Evolutionary conservation across 202 grass and related monocot genomes (phyloP).

Genomic region (Cymbopogon flexuosus): DNA sequence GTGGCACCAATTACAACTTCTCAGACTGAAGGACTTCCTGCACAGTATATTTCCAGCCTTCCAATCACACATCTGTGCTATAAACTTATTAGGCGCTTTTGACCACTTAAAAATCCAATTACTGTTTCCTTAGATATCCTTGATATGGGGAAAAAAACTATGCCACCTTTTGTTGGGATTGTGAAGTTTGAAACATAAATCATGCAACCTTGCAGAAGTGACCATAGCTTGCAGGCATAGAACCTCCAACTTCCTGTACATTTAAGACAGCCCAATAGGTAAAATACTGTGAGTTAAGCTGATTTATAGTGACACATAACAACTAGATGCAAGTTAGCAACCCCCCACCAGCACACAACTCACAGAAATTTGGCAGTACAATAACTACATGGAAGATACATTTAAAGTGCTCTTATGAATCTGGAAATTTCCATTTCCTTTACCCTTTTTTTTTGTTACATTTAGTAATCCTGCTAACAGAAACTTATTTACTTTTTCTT

Average conservation of each 20-base stretch:
- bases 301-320: not conserved
- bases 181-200: slow-evolving; percentile 14
- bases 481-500: not conserved
- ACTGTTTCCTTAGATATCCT: not conserved
- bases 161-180: not conserved
- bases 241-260: not conserved
- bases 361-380: not conserved
- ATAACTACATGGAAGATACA: not conserved
- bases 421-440: not conserved
- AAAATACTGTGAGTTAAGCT: not conserved
- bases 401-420: slow-evolving; percentile 7
- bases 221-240: not conserved
- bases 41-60: slow-evolving; percentile 40
- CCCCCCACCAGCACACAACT: not conserved
- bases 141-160: not conserved
- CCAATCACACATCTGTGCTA: not conserved
- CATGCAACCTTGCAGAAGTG: slow-evolving; percentile 4
- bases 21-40: slow-evolving; percentile 41
- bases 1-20: slow-evolving; percentile 27
- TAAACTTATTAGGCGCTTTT: not conserved
- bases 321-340: not conserved
- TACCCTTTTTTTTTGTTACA: not conserved
- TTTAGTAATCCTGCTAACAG: not conserved
- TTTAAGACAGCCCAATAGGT: not conserved
- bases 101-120: not conserved